These are phyloP conservation scores for Hibiscus tridactylites DNA, from an alignment of 345 rosid species.

Conservation along the genomic window DNA sequence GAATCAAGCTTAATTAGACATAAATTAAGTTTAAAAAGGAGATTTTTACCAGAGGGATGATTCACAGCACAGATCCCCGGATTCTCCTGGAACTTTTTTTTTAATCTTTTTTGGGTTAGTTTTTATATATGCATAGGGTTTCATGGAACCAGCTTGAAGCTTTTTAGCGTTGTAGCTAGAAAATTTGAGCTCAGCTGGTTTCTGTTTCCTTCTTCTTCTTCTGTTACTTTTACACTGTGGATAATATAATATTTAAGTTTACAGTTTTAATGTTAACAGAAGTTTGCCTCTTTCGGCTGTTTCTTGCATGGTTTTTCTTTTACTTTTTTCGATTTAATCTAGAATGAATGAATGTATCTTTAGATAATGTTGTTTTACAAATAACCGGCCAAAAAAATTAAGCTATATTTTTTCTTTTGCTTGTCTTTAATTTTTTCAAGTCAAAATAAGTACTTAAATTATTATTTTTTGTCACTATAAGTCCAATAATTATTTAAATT, in stretches of 20 bases:
- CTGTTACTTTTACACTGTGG: neutral
- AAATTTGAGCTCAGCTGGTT: constrained; percentile 51
- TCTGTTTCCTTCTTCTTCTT: neutral
- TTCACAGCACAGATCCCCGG: constrained; percentile 38
- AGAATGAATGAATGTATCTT: neutral
- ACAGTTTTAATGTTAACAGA: neutral
- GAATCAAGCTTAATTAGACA: constrained; percentile 43
- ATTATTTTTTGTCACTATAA: no score
- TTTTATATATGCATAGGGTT: neutral
- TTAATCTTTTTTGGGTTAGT: neutral
- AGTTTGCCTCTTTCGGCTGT: neutral
- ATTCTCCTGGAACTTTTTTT: constrained; percentile 17
- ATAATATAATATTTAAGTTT: neutral
- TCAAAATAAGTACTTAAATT: no score
- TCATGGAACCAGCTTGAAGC: constrained; percentile 41
- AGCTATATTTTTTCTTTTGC: no score
- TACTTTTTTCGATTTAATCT: neutral
- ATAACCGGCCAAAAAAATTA: no score
- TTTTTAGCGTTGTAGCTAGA: constrained; percentile 23
- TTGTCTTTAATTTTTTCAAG: no score
- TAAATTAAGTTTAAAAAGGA: neutral
- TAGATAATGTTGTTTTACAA: neutral
- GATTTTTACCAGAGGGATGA: constrained; percentile 50
- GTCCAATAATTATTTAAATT: no score
- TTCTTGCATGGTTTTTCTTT: neutral